A percentile compares a stretch with the other conserved stretches of the same genome.
These are phyloP conservation scores for Kazachstania taianensis DNA, from an alignment of 805 yeast species.

Conservation along the genomic window DNA sequence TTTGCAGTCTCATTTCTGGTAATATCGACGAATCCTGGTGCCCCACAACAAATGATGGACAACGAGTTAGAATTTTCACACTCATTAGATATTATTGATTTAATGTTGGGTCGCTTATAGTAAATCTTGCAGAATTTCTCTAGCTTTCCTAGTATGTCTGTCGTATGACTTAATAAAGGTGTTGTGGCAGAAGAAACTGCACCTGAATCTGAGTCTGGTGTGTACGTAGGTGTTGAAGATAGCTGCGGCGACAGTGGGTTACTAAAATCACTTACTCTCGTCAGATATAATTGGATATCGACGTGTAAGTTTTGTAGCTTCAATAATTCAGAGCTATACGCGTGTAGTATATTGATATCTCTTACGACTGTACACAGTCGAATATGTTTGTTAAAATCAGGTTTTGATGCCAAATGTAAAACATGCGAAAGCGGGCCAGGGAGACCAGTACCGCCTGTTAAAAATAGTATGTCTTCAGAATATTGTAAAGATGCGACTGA, in stretches of 20 bases:
- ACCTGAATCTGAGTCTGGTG: background rate
- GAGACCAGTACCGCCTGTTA: constrained; percentile 72
- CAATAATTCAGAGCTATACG: constrained; percentile 13
- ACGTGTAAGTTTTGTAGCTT: constrained; percentile 10
- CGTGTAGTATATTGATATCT: constrained; percentile 12
- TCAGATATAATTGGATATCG: constrained; percentile 13
- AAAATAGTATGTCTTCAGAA: constrained; percentile 44
- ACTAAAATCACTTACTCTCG: no score
- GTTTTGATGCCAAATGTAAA: constrained; percentile 21
- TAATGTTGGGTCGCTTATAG: constrained; percentile 40
- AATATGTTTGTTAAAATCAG: constrained; percentile 5
- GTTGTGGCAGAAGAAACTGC: background rate
- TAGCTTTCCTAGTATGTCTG: constrained; percentile 4
- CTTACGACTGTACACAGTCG: constrained; percentile 13
- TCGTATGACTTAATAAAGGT: constrained; percentile 3
- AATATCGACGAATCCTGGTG: constrained; percentile 47
- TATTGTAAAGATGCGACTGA: constrained; percentile 36
- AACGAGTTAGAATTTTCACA: constrained; percentile 33
- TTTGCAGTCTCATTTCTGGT: constrained; percentile 40
- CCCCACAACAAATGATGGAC: constrained; percentile 54
- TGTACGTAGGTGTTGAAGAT: background rate
- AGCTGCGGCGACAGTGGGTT: no score
- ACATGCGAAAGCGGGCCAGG: constrained; percentile 49
- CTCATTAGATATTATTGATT: constrained; percentile 31
- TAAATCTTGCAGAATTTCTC: constrained; percentile 29